Evolutionary conservation across 768 basidiomycete species (phyloP), one percentile per base, ranked within the genome.

Genomic region (Termitomyces sp.): DNA sequence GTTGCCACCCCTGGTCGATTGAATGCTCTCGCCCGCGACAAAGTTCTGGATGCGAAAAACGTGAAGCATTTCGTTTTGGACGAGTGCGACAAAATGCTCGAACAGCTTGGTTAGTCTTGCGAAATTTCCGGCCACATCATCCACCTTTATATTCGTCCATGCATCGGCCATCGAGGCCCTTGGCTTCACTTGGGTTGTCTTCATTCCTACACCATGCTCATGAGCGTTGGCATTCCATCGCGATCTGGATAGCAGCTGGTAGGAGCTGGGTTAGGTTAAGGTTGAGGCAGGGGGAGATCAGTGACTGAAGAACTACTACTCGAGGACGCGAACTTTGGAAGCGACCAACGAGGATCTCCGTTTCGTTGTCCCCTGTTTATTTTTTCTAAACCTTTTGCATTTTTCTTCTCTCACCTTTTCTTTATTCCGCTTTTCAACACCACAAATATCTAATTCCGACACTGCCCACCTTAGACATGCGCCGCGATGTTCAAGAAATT

Each of bases 51-150:
- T 70, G 91, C 92, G 62, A 91, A 91, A 76, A 87, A 92, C 69
- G 94, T 98, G 74, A 98, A 98, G 78, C 96, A 98, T 80, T 99
- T 99, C 76, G 95, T 97, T 56, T 81, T 99, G 73, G 97, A 99
- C 84, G 97, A 99, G 80, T 99, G 97, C 84, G 97, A 99, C 84
- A 99, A 99, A 86, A 98, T 99, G 94, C 90, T 99, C 72, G 97
- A 99, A 84, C 91, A 95, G 86, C 95, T 99, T 80, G 97, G 97
- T 99, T 92, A 98, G 97, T 99, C 84, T 75, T 87, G 81, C 87
- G 82, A 80, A 57, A 79, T 85, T 88, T 87, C 80, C 82, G 82
- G 83, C 60, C 75, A 71, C 73, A 69, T 72, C 74, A 73, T 76
- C 71, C 71, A 66, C 77, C 67, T 80, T 82, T 77, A 68, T 78